A percentile compares a stretch with the other conserved stretches of the same genome.
Evolutionary conservation across 2,329 filamentous ascomycete genomes (phyloP).

Genomic region (Knoxdaviesia proteae): DNA sequence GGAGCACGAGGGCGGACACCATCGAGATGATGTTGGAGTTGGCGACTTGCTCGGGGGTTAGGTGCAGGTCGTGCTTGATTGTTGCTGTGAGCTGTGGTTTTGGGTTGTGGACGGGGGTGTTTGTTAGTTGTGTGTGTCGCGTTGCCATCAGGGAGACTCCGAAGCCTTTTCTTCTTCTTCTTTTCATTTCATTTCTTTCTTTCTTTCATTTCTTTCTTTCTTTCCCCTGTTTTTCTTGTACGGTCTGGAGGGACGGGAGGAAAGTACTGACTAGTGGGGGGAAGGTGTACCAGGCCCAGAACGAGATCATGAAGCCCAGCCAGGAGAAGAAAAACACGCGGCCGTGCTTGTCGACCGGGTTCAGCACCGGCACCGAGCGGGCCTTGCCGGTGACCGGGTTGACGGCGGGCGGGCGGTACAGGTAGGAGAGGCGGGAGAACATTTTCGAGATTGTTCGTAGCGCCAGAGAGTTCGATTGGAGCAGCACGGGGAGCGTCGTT

Average conservation of each 20-base stretch:
- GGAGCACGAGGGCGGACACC: constrained; percentile 46
- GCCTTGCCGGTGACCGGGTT: constrained; percentile 77
- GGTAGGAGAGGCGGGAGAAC: too few relatives aligned
- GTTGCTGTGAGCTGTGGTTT: constrained; percentile 35
- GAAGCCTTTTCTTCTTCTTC: background rate
- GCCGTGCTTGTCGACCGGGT: constrained; percentile 60
- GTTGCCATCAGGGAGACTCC: too few relatives aligned
- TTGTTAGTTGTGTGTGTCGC: background rate
- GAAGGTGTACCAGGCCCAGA: constrained; percentile 87
- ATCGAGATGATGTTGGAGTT: constrained; percentile 56
- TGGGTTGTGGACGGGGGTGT: background rate
- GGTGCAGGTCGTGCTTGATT: constrained; percentile 57
- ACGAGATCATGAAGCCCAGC: constrained; percentile 70
- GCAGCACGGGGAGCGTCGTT: too few relatives aligned
- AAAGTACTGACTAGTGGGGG: constrained; percentile 45
- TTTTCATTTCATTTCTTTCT: background rate
- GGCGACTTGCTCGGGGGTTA: constrained; percentile 49
- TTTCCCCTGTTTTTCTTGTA: background rate
- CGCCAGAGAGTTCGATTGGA: too few relatives aligned
- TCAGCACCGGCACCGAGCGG: constrained; percentile 56
- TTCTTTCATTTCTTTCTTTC: background rate
- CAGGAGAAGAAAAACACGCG: constrained; percentile 81
- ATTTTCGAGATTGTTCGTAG: too few relatives aligned
- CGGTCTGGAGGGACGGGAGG: too few relatives aligned
- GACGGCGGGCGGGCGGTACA: constrained; percentile 33